phyloP scores from a whole-genome alignment of 371 early-diverging fungal genomes.

The Funneliformis caledonium region DNA sequence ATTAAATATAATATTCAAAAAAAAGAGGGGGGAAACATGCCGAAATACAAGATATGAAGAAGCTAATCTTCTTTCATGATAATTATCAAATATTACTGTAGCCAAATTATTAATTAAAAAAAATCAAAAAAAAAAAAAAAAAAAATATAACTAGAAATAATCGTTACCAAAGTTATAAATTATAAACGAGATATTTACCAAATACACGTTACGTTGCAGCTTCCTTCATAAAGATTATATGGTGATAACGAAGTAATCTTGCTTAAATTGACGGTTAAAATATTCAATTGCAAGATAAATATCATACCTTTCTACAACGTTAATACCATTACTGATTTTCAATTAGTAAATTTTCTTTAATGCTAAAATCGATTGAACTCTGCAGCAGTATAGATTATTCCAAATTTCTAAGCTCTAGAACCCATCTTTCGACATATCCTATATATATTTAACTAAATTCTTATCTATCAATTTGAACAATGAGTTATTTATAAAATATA shows the following conservation, averaged over 20 bases:
- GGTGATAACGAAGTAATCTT: not conserved
- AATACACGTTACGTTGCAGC: not conserved
- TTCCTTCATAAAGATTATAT: not conserved
- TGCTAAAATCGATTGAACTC: not conserved
- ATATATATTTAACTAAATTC: not conserved
- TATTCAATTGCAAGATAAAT: not conserved
- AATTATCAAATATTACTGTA: too few relatives aligned
- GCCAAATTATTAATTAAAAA: too few relatives aligned
- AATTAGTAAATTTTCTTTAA: not conserved
- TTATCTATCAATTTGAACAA: slow-evolving; percentile 27
- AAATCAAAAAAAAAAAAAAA: too few relatives aligned
- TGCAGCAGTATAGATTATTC: not conserved
- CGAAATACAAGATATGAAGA: too few relatives aligned
- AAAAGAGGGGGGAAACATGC: too few relatives aligned
- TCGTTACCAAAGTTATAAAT: too few relatives aligned
- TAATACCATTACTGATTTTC: not conserved
- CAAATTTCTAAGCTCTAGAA: too few relatives aligned
- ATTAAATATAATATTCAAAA: too few relatives aligned
- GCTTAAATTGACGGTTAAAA: not conserved
- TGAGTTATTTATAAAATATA: slow-evolving; percentile 19
- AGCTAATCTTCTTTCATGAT: too few relatives aligned
- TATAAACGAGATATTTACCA: not conserved
- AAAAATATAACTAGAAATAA: too few relatives aligned
- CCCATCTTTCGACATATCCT: slow-evolving; percentile 3
- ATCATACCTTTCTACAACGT: not conserved